Percentiles rank a stretch among this genome's conserved stretches.
Conservation (phyloP, 2,329 filamentous ascomycete species). For the Rutstroemia sp. region DNA sequence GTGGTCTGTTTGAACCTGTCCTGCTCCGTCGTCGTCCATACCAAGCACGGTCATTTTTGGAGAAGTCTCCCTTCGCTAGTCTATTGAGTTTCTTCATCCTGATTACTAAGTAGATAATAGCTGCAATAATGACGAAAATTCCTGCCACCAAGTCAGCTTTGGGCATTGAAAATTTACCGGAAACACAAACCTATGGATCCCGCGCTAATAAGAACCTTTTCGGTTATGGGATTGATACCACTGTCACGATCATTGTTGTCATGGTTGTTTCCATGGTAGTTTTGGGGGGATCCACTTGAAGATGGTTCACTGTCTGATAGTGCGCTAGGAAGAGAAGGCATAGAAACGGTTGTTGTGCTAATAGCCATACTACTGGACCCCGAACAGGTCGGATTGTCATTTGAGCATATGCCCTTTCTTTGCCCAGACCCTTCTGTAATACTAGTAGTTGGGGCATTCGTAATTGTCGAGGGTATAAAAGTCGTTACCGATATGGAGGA, state of each 20-base stretch:
- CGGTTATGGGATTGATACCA: slow-evolving; percentile 17
- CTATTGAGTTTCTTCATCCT: slow-evolving; percentile 21
- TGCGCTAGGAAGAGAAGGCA: neutral
- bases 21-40: slow-evolving; percentile 23
- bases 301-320: neutral
- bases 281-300: neutral
- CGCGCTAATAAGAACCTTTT: slow-evolving; percentile 24
- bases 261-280: neutral
- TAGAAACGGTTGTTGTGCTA: neutral
- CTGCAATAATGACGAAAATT: slow-evolving; percentile 24
- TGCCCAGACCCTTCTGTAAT: neutral
- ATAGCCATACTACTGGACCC: too few species aligned
- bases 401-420: neutral
- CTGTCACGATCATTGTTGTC: slow-evolving; percentile 4
- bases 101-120: slow-evolving; percentile 22
- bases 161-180: neutral
- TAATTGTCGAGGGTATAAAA: neutral
- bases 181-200: slow-evolving; percentile 23
- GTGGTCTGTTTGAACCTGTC: slow-evolving; percentile 8
- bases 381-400: neutral
- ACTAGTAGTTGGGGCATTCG: neutral
- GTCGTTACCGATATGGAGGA: neutral
- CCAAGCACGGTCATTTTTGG: slow-evolving; percentile 13
- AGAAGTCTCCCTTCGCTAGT: slow-evolving; percentile 17
- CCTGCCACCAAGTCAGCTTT: slow-evolving; percentile 14